Conservation (phyloP, 78 protist genomes). For the Salpingoeca rosetta region DNA sequence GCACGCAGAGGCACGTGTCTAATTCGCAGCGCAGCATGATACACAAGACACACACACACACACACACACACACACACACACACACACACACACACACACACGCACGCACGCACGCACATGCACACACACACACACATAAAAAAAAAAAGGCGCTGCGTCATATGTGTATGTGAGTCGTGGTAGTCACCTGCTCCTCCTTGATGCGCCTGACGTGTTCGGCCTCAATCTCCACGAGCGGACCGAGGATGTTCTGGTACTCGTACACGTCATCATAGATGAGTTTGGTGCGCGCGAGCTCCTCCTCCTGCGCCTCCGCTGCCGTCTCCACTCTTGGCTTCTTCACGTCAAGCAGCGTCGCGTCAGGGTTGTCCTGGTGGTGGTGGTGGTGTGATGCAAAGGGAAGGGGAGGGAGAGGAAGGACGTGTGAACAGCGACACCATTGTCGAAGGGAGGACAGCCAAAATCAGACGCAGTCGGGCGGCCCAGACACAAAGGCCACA, state of each 20-base stretch:
- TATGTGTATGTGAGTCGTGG: not conserved
- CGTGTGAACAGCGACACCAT: too few species aligned
- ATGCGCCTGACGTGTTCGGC: slow-evolving; percentile 70
- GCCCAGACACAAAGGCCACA: too few species aligned
- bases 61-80: not conserved
- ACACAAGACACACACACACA: too few species aligned
- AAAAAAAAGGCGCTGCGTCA: not conserved
- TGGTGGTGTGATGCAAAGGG: too few species aligned
- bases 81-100: not conserved
- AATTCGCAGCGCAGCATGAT: too few species aligned
- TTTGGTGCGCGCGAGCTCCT: not conserved
- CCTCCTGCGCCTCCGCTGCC: slow-evolving; percentile 21
- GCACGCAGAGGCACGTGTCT: too few species aligned
- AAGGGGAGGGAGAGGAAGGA: too few species aligned
- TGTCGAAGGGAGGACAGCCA: too few species aligned
- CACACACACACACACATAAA: too few species aligned
- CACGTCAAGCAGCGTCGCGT: slow-evolving; percentile 42
- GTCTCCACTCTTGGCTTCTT: slow-evolving; percentile 31
- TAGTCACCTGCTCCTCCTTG: slow-evolving; percentile 51
- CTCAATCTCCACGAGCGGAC: slow-evolving; percentile 85
- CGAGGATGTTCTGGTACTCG: slow-evolving; percentile 77
- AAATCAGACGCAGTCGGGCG: too few species aligned
- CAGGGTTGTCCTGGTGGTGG: slow-evolving; percentile 41
- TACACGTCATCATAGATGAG: slow-evolving; percentile 79
- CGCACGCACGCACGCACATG: not conserved